phyloP scores from a whole-genome alignment of 257 asterid genomes.

The Ophiorrhiza pumila region DNA sequence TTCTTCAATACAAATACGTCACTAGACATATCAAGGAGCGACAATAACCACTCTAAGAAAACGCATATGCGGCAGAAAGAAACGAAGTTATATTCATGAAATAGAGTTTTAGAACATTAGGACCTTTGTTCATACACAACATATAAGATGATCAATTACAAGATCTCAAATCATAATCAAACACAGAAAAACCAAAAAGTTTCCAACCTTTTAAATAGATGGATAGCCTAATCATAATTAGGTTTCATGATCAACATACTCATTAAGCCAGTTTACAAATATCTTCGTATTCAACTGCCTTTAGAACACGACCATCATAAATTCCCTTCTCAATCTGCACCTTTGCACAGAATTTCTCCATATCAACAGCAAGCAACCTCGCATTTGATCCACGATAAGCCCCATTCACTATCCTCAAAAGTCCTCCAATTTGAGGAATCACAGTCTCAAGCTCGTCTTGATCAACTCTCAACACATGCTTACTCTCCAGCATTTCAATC shows the following conservation, averaged over 20 bases:
- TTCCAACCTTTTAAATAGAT: not conserved
- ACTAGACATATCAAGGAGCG: not conserved
- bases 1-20: not conserved
- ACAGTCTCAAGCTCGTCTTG: constrained; percentile 96
- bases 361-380: constrained; percentile 56
- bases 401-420: constrained; percentile 83
- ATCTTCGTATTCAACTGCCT: constrained; percentile 87
- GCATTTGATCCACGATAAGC: constrained; percentile 83
- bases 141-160: not conserved
- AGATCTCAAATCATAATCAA: not conserved
- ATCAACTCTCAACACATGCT: constrained; percentile 83
- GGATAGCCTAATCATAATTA: not conserved
- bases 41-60: not conserved
- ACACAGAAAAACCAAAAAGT: not conserved
- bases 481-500: constrained; percentile 88
- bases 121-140: not conserved
- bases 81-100: not conserved
- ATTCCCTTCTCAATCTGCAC: constrained; percentile 89
- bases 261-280: constrained; percentile 64
- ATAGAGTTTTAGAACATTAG: not conserved
- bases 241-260: not conserved
- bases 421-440: constrained; percentile 91
- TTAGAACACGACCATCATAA: constrained; percentile 78
- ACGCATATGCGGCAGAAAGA: not conserved
- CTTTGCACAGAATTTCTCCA: constrained; percentile 65